Percentiles rank a stretch among this genome's conserved stretches.
Evolutionary conservation across 768 basidiomycete species (phyloP).

Genomic region (Boletus rubroflammeus): DNA sequence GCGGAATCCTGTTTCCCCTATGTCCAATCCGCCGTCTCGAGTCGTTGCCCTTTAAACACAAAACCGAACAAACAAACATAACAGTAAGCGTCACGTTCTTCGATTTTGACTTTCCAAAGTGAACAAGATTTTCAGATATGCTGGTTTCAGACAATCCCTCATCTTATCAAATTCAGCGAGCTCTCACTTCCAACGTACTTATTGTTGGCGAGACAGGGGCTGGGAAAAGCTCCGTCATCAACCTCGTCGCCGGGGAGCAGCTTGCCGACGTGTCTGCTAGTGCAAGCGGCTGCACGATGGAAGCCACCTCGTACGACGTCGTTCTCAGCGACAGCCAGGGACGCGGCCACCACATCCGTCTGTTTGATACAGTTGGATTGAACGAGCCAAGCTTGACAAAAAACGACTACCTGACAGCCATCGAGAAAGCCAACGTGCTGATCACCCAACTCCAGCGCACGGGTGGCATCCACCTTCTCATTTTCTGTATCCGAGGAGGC

Average conservation of each 20-base stretch:
- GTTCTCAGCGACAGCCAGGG: conserved; percentile 11
- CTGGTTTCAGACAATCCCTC: neutral
- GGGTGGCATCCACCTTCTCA: conserved; percentile 27
- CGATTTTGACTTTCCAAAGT: neutral
- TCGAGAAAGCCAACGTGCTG: conserved; percentile 30
- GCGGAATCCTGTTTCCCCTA: neutral
- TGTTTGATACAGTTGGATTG: conserved; percentile 34
- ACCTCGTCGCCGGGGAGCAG: conserved; percentile 32
- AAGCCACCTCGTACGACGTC: conserved; percentile 22
- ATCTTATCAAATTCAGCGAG: conserved; percentile 11
- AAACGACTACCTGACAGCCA: conserved; percentile 20
- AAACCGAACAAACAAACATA: neutral
- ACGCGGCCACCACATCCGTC: conserved; percentile 12
- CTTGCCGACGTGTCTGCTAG: conserved; percentile 28
- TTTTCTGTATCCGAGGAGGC: conserved; percentile 34
- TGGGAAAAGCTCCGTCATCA: conserved; percentile 41
- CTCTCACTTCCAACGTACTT: conserved; percentile 31
- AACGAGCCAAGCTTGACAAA: conserved; percentile 23
- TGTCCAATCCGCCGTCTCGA: neutral
- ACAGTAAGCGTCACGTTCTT: conserved; percentile 8
- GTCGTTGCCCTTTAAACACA: neutral
- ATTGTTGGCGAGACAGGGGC: conserved; percentile 32
- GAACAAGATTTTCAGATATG: conserved; percentile 2
- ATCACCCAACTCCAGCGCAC: conserved; percentile 27
- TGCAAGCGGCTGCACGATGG: conserved; percentile 35